Evolutionary conservation across 2,329 filamentous ascomycete genomes (phyloP), one percentile per base, ranked within the genome.

Genomic region (Macrophomina tecta): DNA sequence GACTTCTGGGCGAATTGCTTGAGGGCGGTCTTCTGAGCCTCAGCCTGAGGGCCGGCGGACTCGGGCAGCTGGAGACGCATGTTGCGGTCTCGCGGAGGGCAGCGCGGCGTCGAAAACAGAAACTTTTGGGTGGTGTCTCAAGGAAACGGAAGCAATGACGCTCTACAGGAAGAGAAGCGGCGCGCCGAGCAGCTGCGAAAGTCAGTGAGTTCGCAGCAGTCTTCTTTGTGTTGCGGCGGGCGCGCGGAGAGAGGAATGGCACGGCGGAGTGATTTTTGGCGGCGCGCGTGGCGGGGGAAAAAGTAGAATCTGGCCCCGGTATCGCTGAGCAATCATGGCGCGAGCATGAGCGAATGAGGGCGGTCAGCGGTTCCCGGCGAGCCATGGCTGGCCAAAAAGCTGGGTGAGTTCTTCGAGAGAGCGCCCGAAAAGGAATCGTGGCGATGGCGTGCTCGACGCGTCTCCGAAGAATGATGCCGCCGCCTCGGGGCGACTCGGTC

Each of bases 1-100:
- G 82, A 84, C 73, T 82, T 79, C 66, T 81, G 74, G 51, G 70
- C 72, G 73, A 80, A 82, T 65, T 70, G 66, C 69, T 77, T 79
- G 55, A 72, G 69, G 9, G 70, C 46, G 49, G 69, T 70, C 34
- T 69, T 64, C 55, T 67, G 66, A 53, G 69, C 51, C 56, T 69
- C 67, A 42, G 72, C 75, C 55, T 73, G 75, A 67, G 76, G 74
- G 70, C 78, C 78, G 48, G 75, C 74, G 38, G 78, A 79, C 64
- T 79, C 73, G 5, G 73, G 68, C 63, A 78, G 74, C 67, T 79
- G 76, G 71, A 76, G 74, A 70, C 77, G 76, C 78, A 80, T 80
- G 32, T n/a, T 56, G n/a, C 32, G 32, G 30, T 18, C n/a, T 32
- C 28, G 58, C 30, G 58, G 3, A 5, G 12, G 38, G 61, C 61